Evolutionary conservation across 179 eudicot species (phyloP).

Genomic region (Drosera spatulata): DNA sequence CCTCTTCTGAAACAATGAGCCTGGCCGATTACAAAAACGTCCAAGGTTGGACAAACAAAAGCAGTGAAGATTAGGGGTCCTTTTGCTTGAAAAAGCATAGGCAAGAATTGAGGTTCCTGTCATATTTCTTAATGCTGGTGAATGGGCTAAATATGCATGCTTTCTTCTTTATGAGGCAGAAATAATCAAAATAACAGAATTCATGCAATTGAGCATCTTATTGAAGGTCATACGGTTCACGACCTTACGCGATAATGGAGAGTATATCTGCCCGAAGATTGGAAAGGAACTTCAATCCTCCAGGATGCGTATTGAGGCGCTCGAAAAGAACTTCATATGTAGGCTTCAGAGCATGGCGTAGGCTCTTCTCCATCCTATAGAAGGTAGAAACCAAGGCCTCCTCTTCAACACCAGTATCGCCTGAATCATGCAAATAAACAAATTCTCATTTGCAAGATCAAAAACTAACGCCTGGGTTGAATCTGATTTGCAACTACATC

Average conservation of each 20-base stretch:
- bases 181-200: no score
- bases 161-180: no score
- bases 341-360: slow-evolving; percentile 87
- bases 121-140: no score
- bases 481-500: neutral
- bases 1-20: no score
- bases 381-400: slow-evolving; percentile 59
- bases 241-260: slow-evolving; percentile 69
- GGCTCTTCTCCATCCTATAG: slow-evolving; percentile 68
- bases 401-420: slow-evolving; percentile 39
- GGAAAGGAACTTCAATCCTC: slow-evolving; percentile 87
- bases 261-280: slow-evolving; percentile 71
- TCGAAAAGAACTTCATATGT: slow-evolving; percentile 77
- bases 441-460: neutral
- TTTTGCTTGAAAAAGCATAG: no score
- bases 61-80: no score
- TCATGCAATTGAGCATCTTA: no score
- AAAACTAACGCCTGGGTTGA: neutral
- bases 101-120: no score
- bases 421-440: slow-evolving; percentile 12
- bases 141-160: no score
- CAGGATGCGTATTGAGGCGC: slow-evolving; percentile 84
- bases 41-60: no score
- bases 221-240: neutral
- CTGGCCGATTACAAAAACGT: no score